These are phyloP conservation scores for Phytopythium aichiense DNA, from an alignment of 352 stramenopile species.

Conservation along the genomic window DNA sequence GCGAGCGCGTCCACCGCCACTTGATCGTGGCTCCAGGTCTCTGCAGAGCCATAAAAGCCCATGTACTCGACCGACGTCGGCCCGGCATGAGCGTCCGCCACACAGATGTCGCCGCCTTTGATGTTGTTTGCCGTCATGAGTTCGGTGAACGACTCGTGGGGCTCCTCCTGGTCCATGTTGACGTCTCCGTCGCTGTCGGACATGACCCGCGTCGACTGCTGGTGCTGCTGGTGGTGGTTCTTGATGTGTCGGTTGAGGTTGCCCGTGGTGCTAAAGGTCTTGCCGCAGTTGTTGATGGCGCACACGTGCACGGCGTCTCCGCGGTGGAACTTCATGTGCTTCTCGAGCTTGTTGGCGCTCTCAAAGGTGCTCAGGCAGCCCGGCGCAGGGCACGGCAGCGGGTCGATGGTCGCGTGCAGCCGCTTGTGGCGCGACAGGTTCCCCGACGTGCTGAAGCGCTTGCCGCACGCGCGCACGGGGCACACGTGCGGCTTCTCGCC, in stretches of 20 bases:
- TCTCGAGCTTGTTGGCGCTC: conserved; percentile 21
- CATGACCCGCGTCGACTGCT: neutral
- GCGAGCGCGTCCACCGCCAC: conserved; percentile 20
- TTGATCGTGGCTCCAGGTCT: neutral
- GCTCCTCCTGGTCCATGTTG: neutral
- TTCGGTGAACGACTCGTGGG: neutral
- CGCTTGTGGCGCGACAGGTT: conserved; percentile 38
- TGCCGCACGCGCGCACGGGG: conserved; percentile 21
- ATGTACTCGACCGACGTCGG: neutral
- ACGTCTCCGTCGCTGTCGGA: neutral
- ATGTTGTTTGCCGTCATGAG: neutral
- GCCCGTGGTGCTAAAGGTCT: conserved; percentile 46
- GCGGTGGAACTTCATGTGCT: conserved; percentile 34
- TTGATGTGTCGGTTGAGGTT: conserved; percentile 40
- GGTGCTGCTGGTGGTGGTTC: conserved; percentile 8
- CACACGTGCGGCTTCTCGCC: conserved; percentile 28
- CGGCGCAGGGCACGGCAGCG: conserved; percentile 12
- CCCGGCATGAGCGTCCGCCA: neutral
- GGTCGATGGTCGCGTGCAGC: conserved; percentile 26
- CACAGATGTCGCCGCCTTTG: neutral
- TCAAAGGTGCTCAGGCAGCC: conserved; percentile 17
- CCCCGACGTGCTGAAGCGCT: conserved; percentile 40
- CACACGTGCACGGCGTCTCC: conserved; percentile 30
- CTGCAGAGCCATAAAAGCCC: neutral
- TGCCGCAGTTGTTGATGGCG: conserved; percentile 26